These are phyloP conservation scores for Zoysia japonica DNA, from an alignment of 176 grass and related monocot genomes.

Conservation along the genomic window DNA sequence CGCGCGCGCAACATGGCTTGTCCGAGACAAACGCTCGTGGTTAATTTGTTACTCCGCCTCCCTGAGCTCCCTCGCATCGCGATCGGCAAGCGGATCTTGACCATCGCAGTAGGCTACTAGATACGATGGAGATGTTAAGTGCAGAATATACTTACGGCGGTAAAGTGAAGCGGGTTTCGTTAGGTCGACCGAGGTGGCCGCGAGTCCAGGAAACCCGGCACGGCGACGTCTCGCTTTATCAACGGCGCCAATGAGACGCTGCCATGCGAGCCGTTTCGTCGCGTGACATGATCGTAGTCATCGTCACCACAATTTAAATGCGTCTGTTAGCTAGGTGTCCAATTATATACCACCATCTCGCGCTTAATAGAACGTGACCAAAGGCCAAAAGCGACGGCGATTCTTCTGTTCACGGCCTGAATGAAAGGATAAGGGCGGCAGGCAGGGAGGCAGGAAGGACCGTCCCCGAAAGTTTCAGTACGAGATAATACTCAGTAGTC, in stretches of 20 bases:
- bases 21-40: background rate
- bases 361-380: background rate
- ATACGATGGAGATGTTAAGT: background rate
- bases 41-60: background rate
- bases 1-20: background rate
- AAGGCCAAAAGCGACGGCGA: background rate
- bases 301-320: background rate
- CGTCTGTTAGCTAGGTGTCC: background rate
- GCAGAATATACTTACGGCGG: background rate
- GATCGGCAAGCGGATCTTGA: background rate
- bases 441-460: background rate
- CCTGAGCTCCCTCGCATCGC: background rate
- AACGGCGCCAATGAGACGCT: background rate
- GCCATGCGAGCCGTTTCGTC: background rate
- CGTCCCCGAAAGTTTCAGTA: background rate
- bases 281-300: background rate
- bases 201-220: background rate
- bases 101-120: background rate
- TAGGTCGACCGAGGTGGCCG: background rate
- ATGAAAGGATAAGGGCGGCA: slow-evolving; percentile 11
- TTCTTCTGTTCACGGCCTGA: too few relatives aligned
- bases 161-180: background rate
- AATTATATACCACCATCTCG: background rate
- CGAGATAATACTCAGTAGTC: background rate
- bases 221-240: too few relatives aligned